These are phyloP conservation scores for Candida sp. DNA, from an alignment of 1,139 yeast genomes.

Conservation along the genomic window DNA sequence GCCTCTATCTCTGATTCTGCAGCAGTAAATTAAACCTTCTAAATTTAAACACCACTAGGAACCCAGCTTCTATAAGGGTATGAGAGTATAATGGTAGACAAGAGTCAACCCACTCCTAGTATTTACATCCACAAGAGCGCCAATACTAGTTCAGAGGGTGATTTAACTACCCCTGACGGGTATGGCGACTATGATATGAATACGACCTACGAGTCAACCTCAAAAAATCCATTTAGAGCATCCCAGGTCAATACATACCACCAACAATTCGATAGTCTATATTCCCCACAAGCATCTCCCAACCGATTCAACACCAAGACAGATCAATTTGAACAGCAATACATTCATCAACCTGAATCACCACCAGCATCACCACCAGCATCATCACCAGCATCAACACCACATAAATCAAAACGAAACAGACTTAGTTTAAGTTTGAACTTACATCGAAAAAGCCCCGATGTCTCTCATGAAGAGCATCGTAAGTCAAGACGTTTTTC, in stretches of 20 bases:
- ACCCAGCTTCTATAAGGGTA: not conserved
- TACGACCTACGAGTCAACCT: not conserved
- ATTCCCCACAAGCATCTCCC: not conserved
- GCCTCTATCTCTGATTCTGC: not conserved
- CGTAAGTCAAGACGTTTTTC: not conserved
- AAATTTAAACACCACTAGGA: too few species aligned
- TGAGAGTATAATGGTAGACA: not conserved
- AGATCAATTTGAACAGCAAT: not conserved
- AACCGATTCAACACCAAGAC: not conserved
- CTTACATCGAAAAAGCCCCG: not conserved
- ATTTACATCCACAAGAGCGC: not conserved
- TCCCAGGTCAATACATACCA: not conserved
- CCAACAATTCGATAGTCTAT: not conserved
- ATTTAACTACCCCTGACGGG: not conserved
- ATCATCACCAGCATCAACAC: too few species aligned
- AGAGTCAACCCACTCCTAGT: not conserved
- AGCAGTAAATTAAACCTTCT: too few species aligned
- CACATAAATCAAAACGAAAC: not conserved
- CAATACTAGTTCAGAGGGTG: not conserved
- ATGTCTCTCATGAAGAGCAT: not conserved
- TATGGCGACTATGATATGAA: not conserved
- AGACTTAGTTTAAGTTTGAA: not conserved
- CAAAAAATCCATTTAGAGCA: not conserved
- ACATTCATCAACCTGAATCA: not conserved
- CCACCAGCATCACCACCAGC: not conserved